These are phyloP conservation scores for Mucor saturninus DNA, from an alignment of 371 early-diverging fungal species.

Conservation along the genomic window DNA sequence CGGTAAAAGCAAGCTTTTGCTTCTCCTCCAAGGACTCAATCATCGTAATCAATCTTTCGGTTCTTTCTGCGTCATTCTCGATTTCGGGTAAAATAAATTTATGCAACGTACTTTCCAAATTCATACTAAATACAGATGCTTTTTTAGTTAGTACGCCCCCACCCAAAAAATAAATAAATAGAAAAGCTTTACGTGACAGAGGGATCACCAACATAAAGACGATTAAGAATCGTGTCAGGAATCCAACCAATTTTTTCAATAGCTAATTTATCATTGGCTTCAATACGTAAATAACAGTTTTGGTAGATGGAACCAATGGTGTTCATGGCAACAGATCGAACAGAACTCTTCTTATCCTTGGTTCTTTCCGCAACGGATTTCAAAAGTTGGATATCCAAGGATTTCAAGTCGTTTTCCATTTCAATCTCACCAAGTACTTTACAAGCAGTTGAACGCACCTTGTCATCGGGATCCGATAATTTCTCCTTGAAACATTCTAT, in stretches of 20 bases:
- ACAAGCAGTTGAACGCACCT: slow-evolving; percentile 82
- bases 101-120: slow-evolving; percentile 47
- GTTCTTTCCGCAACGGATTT: slow-evolving; percentile 75
- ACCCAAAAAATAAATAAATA: slow-evolving; percentile 3
- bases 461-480: slow-evolving; percentile 91
- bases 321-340: slow-evolving; percentile 77
- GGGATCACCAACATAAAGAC: slow-evolving; percentile 81
- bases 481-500: slow-evolving; percentile 70
- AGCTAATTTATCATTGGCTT: slow-evolving; percentile 35
- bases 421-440: slow-evolving; percentile 71
- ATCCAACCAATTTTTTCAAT: slow-evolving; percentile 79
- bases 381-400: slow-evolving; percentile 65
- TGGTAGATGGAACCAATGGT: slow-evolving; percentile 76
- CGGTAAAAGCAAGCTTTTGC: slow-evolving; percentile 60
- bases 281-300: slow-evolving; percentile 71
- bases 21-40: slow-evolving; percentile 51
- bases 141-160: not conserved
- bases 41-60: slow-evolving; percentile 63
- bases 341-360: slow-evolving; percentile 84
- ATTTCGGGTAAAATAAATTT: slow-evolving; percentile 44
- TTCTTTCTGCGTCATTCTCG: slow-evolving; percentile 56
- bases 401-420: slow-evolving; percentile 47
- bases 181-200: slow-evolving; percentile 65
- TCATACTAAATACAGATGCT: slow-evolving; percentile 29
- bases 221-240: slow-evolving; percentile 74